phyloP scores from a whole-genome alignment of 164 flowering plant genomes.

The Sedum album region DNA sequence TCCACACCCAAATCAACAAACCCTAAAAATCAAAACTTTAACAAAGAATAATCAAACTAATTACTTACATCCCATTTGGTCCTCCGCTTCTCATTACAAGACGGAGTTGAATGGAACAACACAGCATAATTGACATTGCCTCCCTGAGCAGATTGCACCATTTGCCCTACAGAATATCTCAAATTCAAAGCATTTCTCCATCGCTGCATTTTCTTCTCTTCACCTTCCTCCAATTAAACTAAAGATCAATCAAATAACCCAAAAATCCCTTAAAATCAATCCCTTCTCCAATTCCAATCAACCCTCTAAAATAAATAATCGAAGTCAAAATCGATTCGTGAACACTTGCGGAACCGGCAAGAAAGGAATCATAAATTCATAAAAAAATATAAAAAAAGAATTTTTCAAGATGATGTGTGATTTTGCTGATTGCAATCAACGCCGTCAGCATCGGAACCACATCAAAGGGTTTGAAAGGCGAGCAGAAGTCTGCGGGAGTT shows the following conservation, averaged over 20 bases:
- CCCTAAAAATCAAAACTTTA: no score
- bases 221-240: not conserved
- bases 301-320: no score
- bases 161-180: constrained; percentile 1
- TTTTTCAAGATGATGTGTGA: not conserved
- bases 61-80: constrained; percentile 3
- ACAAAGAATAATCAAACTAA: not conserved
- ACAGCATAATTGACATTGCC: not conserved
- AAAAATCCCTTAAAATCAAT: not conserved
- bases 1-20: no score
- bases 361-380: not conserved
- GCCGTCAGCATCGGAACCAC: not conserved
- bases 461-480: not conserved
- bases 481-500: not conserved
- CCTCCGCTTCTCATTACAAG: not conserved
- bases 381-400: not conserved
- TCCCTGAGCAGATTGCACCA: not conserved
- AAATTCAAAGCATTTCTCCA: not conserved
- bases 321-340: not conserved
- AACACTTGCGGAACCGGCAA: not conserved
- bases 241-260: not conserved
- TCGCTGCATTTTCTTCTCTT: not conserved
- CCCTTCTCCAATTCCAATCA: not conserved
- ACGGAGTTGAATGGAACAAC: not conserved
- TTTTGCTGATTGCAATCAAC: not conserved